Conservation (phyloP, 75 land plant species). For the Chamaecyparis obtusa region DNA sequence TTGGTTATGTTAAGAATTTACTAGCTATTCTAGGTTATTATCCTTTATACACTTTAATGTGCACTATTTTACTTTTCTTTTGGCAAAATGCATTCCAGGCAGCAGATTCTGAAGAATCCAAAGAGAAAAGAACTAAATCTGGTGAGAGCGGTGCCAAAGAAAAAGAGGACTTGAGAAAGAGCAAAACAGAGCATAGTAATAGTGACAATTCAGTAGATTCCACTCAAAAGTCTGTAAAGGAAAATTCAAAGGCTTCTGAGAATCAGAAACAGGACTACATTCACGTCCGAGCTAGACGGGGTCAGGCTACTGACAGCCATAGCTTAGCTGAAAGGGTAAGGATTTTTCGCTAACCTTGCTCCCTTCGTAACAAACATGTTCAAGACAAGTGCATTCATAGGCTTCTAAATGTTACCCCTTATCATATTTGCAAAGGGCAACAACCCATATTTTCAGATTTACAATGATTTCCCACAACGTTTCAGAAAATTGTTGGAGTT, state of each 20-base stretch:
- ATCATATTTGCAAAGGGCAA: not conserved
- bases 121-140: constrained; percentile 6
- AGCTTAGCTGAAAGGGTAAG: constrained; percentile 94
- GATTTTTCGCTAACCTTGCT: not conserved
- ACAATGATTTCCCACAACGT: no score
- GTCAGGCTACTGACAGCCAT: constrained; percentile 97
- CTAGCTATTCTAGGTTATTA: not conserved
- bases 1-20: no score
- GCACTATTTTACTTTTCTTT: not conserved
- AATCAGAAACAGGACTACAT: constrained; percentile 72
- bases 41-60: not conserved
- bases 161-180: constrained; percentile 22
- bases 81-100: not conserved
- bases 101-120: constrained; percentile 12
- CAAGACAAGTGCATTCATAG: not conserved
- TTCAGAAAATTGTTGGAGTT: not conserved
- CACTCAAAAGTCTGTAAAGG: constrained; percentile 39
- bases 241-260: constrained; percentile 46
- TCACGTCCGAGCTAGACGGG: constrained; percentile 92
- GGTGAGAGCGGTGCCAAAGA: not conserved
- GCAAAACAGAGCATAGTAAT: constrained; percentile 35
- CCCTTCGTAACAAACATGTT: not conserved
- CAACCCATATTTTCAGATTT: no score
- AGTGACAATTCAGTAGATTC: constrained; percentile 37
- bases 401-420: not conserved